Evolutionary conservation across 371 early-diverging fungal species (phyloP).

Genomic region (Mucor piriformis): DNA sequence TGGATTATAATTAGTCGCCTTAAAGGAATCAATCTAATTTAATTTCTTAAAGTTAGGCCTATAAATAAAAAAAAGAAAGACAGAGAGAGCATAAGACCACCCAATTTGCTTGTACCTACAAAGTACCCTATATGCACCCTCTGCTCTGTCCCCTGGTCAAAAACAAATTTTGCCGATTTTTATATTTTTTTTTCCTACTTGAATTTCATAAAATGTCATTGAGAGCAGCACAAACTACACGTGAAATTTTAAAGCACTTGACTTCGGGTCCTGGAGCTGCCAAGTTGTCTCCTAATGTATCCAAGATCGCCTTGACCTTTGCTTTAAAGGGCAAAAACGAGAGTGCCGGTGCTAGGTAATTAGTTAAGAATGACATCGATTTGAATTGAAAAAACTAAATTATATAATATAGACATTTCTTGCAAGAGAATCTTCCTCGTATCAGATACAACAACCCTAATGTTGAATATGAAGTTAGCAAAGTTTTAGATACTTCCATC

Average conservation of each 20-base stretch:
- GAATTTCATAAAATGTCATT: conserved; percentile 33
- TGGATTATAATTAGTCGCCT: too few species aligned
- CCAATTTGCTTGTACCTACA: too few species aligned
- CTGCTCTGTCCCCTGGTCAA: not conserved
- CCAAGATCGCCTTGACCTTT: conserved; percentile 60
- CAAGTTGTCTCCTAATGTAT: conserved; percentile 50
- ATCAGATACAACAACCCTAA: conserved; percentile 67
- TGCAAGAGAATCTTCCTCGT: conserved; percentile 62
- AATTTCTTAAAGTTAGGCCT: too few species aligned
- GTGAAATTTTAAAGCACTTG: conserved; percentile 36
- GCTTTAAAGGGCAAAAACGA: conserved; percentile 57
- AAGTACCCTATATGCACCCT: conserved; percentile 1
- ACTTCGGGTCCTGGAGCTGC: conserved; percentile 56
- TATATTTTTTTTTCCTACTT: not conserved
- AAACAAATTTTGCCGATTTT: not conserved
- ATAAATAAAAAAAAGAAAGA: too few species aligned
- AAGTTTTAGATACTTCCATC: conserved; percentile 48
- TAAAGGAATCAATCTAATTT: too few species aligned
- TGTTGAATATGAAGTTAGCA: conserved; percentile 55
- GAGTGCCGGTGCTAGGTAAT: conserved; percentile 64
- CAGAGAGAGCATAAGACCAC: too few species aligned
- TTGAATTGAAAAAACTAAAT: not conserved
- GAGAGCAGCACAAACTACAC: conserved; percentile 42
- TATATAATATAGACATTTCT: conserved; percentile 55
- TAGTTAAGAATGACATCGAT: too few species aligned